Conservation (phyloP, 345 rosid genomes). For the Passiflora organensis region DNA sequence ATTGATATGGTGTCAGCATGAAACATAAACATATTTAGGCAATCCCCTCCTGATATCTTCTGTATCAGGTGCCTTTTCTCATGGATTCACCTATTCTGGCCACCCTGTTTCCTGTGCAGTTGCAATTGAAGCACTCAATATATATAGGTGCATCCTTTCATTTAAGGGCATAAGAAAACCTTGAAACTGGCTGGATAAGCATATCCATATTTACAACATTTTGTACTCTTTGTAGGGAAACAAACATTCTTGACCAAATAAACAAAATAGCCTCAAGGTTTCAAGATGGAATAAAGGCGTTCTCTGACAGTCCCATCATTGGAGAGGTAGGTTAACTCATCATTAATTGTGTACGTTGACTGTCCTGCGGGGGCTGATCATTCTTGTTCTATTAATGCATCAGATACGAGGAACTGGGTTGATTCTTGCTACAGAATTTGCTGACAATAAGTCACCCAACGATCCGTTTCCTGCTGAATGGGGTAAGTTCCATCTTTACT, state of each 20-base stretch:
- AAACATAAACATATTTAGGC: too few species aligned
- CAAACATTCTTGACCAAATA: constrained; percentile 61
- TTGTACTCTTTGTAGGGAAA: constrained; percentile 60
- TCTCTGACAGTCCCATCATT: constrained; percentile 69
- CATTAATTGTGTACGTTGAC: too few species aligned
- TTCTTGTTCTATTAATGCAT: constrained; percentile 13
- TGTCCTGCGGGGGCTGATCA: too few species aligned
- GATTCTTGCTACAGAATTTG: constrained; percentile 85
- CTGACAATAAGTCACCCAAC: constrained; percentile 79
- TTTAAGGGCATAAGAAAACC: background rate
- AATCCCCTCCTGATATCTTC: constrained; percentile 1
- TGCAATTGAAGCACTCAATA: constrained; percentile 67
- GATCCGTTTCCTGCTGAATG: constrained; percentile 92
- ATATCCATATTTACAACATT: too few species aligned
- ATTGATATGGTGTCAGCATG: constrained; percentile 11
- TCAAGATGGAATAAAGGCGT: constrained; percentile 86
- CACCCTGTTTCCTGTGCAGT: constrained; percentile 96
- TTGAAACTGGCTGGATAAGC: too few species aligned
- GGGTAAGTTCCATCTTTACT: constrained; percentile 49
- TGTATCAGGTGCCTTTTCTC: constrained; percentile 70
- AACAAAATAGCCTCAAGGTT: constrained; percentile 54
- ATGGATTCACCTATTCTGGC: constrained; percentile 96
- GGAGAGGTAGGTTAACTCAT: constrained; percentile 92
- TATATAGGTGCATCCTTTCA: constrained; percentile 51
- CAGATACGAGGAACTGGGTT: constrained; percentile 93